Percentiles rank a stretch among this genome's conserved stretches.
phyloP scores from a whole-genome alignment of 441 rosid species.

The Francoa sonchifolia region DNA sequence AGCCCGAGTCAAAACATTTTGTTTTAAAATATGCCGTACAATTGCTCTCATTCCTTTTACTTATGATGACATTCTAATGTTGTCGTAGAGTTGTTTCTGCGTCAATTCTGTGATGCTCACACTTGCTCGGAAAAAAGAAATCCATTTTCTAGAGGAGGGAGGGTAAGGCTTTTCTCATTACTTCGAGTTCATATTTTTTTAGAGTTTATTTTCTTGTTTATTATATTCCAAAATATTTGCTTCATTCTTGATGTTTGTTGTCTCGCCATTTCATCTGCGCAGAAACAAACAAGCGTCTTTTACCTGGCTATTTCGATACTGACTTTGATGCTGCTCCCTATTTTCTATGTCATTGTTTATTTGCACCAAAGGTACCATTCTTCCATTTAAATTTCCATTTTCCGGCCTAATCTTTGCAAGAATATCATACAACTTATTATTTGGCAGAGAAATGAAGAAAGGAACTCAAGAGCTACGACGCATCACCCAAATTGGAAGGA shows the following conservation, averaged over 20 bases:
- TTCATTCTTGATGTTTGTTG: slow-evolving; percentile 7
- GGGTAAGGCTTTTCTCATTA: slow-evolving; percentile 28
- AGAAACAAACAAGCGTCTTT: slow-evolving; percentile 58
- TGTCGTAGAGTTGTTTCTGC: slow-evolving; percentile 62
- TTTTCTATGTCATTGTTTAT: slow-evolving; percentile 72
- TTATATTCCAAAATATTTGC: background rate
- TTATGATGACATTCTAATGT: slow-evolving; percentile 16
- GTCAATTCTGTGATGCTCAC: slow-evolving; percentile 91
- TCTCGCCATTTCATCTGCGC: slow-evolving; percentile 18
- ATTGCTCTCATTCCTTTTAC: slow-evolving; percentile 6
- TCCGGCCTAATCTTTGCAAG: slow-evolving; percentile 6
- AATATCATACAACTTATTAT: slow-evolving; percentile 10
- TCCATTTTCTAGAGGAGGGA: slow-evolving; percentile 76
- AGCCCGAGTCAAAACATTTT: too few relatives aligned
- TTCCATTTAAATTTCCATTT: slow-evolving; percentile 2
- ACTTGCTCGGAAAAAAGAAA: slow-evolving; percentile 53
- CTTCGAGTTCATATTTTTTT: background rate
- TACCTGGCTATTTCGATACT: slow-evolving; percentile 74
- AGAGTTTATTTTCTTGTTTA: background rate
- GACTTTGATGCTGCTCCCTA: slow-evolving; percentile 83
- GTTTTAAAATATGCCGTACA: too few relatives aligned
- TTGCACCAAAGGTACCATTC: slow-evolving; percentile 58
- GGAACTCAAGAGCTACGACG: slow-evolving; percentile 76
- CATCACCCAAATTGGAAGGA: slow-evolving; percentile 40
- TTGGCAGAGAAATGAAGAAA: slow-evolving; percentile 54